These are phyloP conservation scores for Thermothelomyces thermophilus DNA, from an alignment of 2,329 filamentous ascomycete genomes.

Conservation along the genomic window DNA sequence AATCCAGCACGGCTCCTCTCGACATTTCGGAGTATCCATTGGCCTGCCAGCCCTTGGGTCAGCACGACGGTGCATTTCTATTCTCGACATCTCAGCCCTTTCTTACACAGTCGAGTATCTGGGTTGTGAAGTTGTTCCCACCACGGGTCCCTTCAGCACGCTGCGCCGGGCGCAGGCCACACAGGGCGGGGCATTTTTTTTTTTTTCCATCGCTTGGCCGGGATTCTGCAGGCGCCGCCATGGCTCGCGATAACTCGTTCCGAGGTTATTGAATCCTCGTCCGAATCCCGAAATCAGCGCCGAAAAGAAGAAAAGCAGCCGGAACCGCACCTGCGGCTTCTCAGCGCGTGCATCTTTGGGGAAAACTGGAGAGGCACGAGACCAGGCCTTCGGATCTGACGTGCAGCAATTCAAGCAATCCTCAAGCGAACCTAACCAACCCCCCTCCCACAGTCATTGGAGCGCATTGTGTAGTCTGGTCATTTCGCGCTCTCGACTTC, in stretches of 20 bases:
- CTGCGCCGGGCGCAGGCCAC: neutral
- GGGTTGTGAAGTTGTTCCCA: too few relatives aligned
- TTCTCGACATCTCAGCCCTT: too few relatives aligned
- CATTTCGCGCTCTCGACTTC: neutral
- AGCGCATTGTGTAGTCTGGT: neutral
- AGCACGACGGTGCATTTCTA: neutral
- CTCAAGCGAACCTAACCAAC: too few relatives aligned
- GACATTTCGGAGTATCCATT: too few relatives aligned
- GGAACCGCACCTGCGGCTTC: too few relatives aligned
- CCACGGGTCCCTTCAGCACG: neutral
- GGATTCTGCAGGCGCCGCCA: constrained; percentile 6
- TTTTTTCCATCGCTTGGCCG: neutral
- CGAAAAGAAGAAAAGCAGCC: too few relatives aligned
- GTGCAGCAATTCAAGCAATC: too few relatives aligned
- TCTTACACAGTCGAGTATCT: too few relatives aligned
- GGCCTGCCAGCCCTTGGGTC: too few relatives aligned
- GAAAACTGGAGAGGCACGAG: too few relatives aligned
- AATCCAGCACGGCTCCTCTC: neutral
- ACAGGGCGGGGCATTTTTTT: neutral
- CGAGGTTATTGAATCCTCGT: constrained; percentile 15
- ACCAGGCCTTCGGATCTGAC: too few relatives aligned
- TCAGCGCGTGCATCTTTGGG: too few relatives aligned
- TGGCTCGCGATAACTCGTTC: constrained; percentile 18
- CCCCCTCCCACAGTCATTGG: neutral
- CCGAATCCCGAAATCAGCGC: constrained; percentile 5